Evolutionary conservation across 2,329 filamentous ascomycete species (phyloP), one percentile per base, ranked within the genome.

Genomic region (Falciphora oryzae): DNA sequence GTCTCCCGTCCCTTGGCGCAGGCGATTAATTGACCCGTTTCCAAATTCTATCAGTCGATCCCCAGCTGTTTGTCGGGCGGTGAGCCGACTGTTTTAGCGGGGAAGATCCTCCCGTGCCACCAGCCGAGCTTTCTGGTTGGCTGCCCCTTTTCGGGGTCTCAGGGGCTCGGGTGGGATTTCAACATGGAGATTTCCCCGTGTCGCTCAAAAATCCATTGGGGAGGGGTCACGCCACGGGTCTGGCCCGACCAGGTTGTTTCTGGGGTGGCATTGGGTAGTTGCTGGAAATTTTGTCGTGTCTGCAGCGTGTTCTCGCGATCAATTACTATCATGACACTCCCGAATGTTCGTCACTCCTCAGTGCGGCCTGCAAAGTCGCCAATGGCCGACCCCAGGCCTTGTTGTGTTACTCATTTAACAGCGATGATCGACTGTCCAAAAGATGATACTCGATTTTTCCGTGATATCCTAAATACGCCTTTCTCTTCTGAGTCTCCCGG

Each of bases 51-150:
- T 44, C 60, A 62, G 35, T 62, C 61, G 35, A 31, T 56, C 59
- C 3, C 28, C 61, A 28, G 50, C 28, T 53, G 32, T 56, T 32
- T 62, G 27, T 62, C 44, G 61, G 61, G 61, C 61, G 61, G 61
- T 62, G 61, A 62, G 61, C 44, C 11, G 59, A 8, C 27, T 50
- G 50, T 53, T 62, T 62, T 62, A 56, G 61, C 61, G 61, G 61
- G 61, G 61, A 61, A 50, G n/a, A 18, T 25, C 18, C 44, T 25
- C 44, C 32, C 44, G 16, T 53, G 44, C 18, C 7, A 18, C 38
- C 44, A 25, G 44, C 44, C 22, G 44, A 53, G 44, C 44, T 53
- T 6, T 25, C 44, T 53, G 44, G 44, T 53, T 53, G 44, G 44
- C 22, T 14, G 44, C 44, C 44, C 44, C 44, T 53, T 50, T 53